Evolutionary conservation across 768 basidiomycete genomes (phyloP).

Genomic region (Boletus bicolor): DNA sequence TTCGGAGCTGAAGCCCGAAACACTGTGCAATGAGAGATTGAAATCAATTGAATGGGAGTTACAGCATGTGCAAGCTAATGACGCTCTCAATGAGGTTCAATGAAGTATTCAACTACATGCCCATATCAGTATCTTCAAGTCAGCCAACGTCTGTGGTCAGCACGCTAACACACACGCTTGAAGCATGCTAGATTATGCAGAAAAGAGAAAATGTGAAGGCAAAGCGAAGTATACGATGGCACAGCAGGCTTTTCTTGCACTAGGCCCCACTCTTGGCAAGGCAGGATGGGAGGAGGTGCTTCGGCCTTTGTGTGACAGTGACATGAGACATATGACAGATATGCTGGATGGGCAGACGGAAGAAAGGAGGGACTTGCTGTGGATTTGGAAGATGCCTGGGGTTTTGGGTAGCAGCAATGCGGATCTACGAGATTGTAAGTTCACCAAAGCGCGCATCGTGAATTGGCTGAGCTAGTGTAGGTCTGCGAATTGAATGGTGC

Average conservation of each 20-base stretch:
- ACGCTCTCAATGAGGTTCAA: not conserved
- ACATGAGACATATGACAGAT: not conserved
- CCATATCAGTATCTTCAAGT: not conserved
- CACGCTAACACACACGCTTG: not conserved
- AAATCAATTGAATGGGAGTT: not conserved
- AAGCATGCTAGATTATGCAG: not conserved
- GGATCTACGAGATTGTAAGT: too few relatives aligned
- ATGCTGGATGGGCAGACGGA: not conserved
- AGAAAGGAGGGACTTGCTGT: too few relatives aligned
- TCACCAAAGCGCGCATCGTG: too few relatives aligned
- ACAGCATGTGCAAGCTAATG: not conserved
- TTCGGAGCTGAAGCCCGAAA: too few relatives aligned
- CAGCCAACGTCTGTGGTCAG: not conserved
- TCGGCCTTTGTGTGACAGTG: not conserved
- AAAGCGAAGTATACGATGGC: not conserved
- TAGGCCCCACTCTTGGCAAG: not conserved
- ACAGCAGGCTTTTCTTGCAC: not conserved
- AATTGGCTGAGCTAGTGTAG: too few relatives aligned
- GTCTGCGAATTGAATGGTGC: too few relatives aligned
- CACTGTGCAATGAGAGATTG: not conserved
- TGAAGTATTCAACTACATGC: not conserved
- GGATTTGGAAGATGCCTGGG: too few relatives aligned
- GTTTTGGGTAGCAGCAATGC: too few relatives aligned
- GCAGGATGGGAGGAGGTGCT: not conserved
- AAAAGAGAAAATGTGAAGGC: not conserved